Base-by-base conservation (phyloP, 1,139 yeast genomes). In the Taphrina deformans region DNA sequence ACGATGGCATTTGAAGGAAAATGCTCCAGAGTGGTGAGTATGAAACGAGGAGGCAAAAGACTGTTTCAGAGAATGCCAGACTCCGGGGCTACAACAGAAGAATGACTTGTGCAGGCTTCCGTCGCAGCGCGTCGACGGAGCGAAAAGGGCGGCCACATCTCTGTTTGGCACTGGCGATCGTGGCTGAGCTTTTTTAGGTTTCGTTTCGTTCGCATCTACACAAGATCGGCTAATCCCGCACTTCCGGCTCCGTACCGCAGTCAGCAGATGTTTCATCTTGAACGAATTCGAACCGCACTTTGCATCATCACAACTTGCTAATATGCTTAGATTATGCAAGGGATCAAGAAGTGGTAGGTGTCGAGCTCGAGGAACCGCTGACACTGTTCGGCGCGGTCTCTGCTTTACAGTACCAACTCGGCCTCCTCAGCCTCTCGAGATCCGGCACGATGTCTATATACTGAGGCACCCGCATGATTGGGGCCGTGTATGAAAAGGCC, bases 351-450 rank as follows among this genome's bases (percentile, higher is more conserved):
- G 16, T n/a, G 6, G 41, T n/a, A n/a, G 18, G 18, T 2, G 41
- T 38, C 7, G 41, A 38, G 18, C 41, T 38, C n/a, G 41, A 38
- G 4, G 41, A 38, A 38, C 1, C 2, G 18, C 16, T 38, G 41
- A n/a, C 26, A 44, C 48, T 44, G 27, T 23, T 2, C 4, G 48
- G 48, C 2, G 48, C 48, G n/a, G 24, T 23, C 7, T 44, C 48
- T 44, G 48, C 48, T 44, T 44, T 44, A 7, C 48, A 44, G 16
- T 35, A 21, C 58, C 58, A 53, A 23, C 58, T 53, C 27, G 58
- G 58, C 23, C 45, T 2, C 26, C 58, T 46, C n/a, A 23, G 33
- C 7, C 29, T 35, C 33, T 53, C 58, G 21, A 38, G 35, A 16
- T 38, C 48, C 2, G 58, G 46, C 3, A 38, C 21, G 6, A 48